Evolutionary conservation across 495 filamentous ascomycete genomes (phyloP).

Genomic region (Paragyromitra xinjiangensis): DNA sequence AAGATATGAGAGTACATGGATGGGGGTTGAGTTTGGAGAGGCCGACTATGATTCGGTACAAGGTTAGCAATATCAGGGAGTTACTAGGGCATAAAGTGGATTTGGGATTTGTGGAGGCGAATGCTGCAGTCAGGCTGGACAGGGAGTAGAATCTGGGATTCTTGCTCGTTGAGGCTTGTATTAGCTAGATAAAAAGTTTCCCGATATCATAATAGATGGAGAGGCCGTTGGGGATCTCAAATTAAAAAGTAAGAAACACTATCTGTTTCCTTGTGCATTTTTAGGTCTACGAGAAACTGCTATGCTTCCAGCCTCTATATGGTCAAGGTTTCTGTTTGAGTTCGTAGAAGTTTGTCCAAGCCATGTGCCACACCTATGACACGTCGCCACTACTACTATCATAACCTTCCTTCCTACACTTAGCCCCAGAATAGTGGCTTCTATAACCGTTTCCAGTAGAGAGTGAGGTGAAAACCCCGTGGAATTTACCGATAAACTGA

Average conservation of each 20-base stretch:
- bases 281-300: background rate
- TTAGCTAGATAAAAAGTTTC: conserved; percentile 34
- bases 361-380: no score
- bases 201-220: conserved; percentile 42
- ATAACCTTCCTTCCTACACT: no score
- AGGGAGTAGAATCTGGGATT: conserved; percentile 65
- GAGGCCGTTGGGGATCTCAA: background rate
- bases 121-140: conserved; percentile 82
- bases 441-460: no score
- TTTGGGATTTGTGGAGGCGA: conserved; percentile 79
- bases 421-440: no score
- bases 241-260: background rate
- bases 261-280: background rate
- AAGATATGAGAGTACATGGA: conserved; percentile 86
- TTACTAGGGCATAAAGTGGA: conserved; percentile 86
- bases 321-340: no score
- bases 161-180: conserved; percentile 4
- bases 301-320: no score
- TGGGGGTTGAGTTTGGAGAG: conserved; percentile 91
- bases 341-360: no score
- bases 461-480: no score
- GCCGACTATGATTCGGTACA: conserved; percentile 98
- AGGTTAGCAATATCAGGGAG: conserved; percentile 83
- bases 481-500: no score
- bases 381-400: no score